Conservation (phyloP, 2,329 filamentous ascomycete species). For the Graphilbum sp. region DNA sequence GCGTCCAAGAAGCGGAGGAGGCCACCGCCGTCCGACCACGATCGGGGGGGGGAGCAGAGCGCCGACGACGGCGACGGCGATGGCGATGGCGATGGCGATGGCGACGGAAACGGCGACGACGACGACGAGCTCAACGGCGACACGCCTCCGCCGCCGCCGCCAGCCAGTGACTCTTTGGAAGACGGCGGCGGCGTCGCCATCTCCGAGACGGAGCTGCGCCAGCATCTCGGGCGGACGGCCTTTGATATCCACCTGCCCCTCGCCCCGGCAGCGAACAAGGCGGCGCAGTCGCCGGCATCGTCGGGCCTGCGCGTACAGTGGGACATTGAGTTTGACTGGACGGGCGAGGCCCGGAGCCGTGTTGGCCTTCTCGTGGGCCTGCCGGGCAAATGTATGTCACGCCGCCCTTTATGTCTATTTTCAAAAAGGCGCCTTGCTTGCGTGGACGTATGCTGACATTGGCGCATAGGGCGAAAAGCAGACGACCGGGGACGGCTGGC, state of each 20-base stretch:
- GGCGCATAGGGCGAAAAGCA: constrained; percentile 35
- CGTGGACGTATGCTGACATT: no score
- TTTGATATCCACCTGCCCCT: constrained; percentile 30
- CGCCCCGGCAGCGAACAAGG: constrained; percentile 11
- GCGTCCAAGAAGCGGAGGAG: constrained; percentile 10
- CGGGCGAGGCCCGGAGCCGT: constrained; percentile 48
- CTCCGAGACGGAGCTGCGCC: constrained; percentile 31
- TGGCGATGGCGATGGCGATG: neutral
- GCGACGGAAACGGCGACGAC: constrained; percentile 7
- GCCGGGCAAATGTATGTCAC: constrained; percentile 50
- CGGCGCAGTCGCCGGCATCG: constrained; percentile 10
- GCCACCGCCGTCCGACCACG: no score
- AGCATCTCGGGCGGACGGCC: constrained; percentile 34
- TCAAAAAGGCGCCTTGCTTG: no score
- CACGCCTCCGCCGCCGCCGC: constrained; percentile 7
- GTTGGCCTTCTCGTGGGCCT: constrained; percentile 37
- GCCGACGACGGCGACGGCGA: constrained; percentile 5
- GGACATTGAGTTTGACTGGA: constrained; percentile 55
- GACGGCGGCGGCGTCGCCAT: constrained; percentile 5
- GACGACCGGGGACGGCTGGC: constrained; percentile 39
- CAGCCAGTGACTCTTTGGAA: no score
- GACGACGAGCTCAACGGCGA: constrained; percentile 11
- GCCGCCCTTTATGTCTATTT: neutral
- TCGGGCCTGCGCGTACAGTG: constrained; percentile 40
- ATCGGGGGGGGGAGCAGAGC: no score